These are phyloP conservation scores for Acanthochlamys bracteata DNA, from an alignment of 106 monocot genomes.

Conservation along the genomic window DNA sequence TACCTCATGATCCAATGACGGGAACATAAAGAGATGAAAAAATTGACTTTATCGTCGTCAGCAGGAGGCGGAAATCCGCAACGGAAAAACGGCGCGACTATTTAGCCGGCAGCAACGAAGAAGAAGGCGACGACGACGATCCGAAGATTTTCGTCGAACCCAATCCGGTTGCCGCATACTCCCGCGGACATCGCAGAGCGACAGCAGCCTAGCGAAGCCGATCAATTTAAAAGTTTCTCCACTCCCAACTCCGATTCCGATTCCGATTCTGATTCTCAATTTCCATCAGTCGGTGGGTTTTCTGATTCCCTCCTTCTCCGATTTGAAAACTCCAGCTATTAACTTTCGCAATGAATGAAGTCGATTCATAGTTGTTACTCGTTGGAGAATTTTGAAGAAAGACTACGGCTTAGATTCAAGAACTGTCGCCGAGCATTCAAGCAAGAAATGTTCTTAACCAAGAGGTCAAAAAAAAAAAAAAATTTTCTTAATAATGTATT, in stretches of 20 bases:
- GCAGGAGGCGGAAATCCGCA: constrained; percentile 31
- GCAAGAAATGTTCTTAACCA: too few species aligned
- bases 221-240: not conserved
- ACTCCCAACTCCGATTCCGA: not conserved
- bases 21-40: constrained; percentile 45
- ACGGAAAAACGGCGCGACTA: constrained; percentile 29
- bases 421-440: too few species aligned
- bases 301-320: too few species aligned
- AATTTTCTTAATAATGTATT: too few species aligned
- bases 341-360: too few species aligned
- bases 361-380: too few species aligned
- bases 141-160: constrained; percentile 86
- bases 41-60: constrained; percentile 28
- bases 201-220: constrained; percentile 8
- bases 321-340: not conserved
- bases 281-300: not conserved
- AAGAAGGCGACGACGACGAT: constrained; percentile 9
- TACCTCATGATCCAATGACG: constrained; percentile 47
- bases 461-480: too few species aligned
- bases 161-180: constrained; percentile 76
- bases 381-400: too few species aligned
- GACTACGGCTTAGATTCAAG: too few species aligned
- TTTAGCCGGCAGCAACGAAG: constrained; percentile 26
- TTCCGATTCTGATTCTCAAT: not conserved
- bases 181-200: constrained; percentile 74